Conservation (phyloP, 2,329 filamentous ascomycete species). For the Calonectria pseudoturangicola region DNA sequence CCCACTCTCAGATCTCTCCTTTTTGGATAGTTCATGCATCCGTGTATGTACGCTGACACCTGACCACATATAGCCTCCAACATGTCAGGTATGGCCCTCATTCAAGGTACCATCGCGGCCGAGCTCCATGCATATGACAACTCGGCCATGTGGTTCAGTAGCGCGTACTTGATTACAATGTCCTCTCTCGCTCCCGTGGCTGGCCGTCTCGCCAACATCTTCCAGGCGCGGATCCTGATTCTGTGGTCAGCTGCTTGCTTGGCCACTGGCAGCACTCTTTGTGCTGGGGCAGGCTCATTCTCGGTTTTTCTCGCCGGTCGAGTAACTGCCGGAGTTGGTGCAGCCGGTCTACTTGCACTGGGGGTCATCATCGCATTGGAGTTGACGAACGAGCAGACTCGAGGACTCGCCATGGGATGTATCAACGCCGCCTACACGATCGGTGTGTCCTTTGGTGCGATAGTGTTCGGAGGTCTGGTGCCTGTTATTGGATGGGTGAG, state of each 20-base stretch:
- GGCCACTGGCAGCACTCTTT: conserved; percentile 78
- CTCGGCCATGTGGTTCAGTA: conserved; percentile 87
- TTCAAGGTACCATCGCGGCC: conserved; percentile 84
- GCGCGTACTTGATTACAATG: conserved; percentile 80
- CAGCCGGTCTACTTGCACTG: conserved; percentile 82
- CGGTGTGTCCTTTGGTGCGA: conserved; percentile 82
- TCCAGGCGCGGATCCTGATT: conserved; percentile 80
- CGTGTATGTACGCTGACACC: conserved; percentile 28
- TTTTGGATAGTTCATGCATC: background rate
- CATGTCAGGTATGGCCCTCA: conserved; percentile 88
- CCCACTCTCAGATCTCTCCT: conserved; percentile 3
- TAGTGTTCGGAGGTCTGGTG: conserved; percentile 80
- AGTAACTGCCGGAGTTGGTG: conserved; percentile 80
- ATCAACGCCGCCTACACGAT: conserved; percentile 84
- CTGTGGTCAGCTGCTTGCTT: conserved; percentile 76
- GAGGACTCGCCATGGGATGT: conserved; percentile 84
- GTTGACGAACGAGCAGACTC: conserved; percentile 77
- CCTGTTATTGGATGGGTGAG: conserved; percentile 82
- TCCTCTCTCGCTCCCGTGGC: conserved; percentile 80
- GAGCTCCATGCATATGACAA: conserved; percentile 84
- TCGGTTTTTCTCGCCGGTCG: conserved; percentile 80
- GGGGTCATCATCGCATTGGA: conserved; percentile 86
- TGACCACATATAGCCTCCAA: conserved; percentile 72
- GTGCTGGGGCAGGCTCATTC: conserved; percentile 76
- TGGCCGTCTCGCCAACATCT: conserved; percentile 84